phyloP scores from a whole-genome alignment of 495 filamentous ascomycete species.

The Annulohypoxylon stygium region DNA sequence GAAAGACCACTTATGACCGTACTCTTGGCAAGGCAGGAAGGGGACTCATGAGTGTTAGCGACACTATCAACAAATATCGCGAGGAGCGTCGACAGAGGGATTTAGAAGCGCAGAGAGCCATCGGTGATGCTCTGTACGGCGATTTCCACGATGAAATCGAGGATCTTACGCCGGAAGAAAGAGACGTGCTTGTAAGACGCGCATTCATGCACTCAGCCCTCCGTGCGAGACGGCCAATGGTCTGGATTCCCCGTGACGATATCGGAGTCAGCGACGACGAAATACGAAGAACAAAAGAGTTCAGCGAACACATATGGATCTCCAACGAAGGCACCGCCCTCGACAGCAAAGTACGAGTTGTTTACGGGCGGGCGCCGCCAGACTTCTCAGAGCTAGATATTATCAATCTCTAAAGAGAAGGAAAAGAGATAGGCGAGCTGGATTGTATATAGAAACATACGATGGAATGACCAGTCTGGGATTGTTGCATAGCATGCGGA shows the following conservation, averaged over 20 bases:
- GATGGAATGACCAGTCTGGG: slow-evolving; percentile 42
- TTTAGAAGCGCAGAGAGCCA: slow-evolving; percentile 76
- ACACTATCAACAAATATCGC: slow-evolving; percentile 56
- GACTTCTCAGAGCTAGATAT: slow-evolving; percentile 94
- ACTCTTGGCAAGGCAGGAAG: slow-evolving; percentile 59
- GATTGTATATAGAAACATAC: slow-evolving; percentile 41
- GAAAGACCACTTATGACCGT: slow-evolving; percentile 56
- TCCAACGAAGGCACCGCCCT: slow-evolving; percentile 91
- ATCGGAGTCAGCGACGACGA: slow-evolving; percentile 94
- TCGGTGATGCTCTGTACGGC: slow-evolving; percentile 85
- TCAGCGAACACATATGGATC: slow-evolving; percentile 89
- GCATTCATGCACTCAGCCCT: slow-evolving; percentile 94
- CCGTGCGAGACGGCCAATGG: slow-evolving; percentile 83
- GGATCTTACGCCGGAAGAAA: slow-evolving; percentile 90
- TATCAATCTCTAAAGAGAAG: slow-evolving; percentile 74
- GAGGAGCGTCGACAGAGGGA: slow-evolving; percentile 59
- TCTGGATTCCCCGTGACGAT: slow-evolving; percentile 96
- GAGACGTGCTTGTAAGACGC: slow-evolving; percentile 85
- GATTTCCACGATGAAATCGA: slow-evolving; percentile 93
- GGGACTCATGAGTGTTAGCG: slow-evolving; percentile 52
- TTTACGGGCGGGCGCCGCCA: slow-evolving; percentile 88
- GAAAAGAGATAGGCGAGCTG: slow-evolving; percentile 25
- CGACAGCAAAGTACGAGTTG: slow-evolving; percentile 84
- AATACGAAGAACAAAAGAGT: slow-evolving; percentile 78
- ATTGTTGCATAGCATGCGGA: slow-evolving; percentile 41